Evolutionary conservation across 768 basidiomycete species (phyloP), one percentile per base, ranked within the genome.

Genomic region (Boletus patriciae): DNA sequence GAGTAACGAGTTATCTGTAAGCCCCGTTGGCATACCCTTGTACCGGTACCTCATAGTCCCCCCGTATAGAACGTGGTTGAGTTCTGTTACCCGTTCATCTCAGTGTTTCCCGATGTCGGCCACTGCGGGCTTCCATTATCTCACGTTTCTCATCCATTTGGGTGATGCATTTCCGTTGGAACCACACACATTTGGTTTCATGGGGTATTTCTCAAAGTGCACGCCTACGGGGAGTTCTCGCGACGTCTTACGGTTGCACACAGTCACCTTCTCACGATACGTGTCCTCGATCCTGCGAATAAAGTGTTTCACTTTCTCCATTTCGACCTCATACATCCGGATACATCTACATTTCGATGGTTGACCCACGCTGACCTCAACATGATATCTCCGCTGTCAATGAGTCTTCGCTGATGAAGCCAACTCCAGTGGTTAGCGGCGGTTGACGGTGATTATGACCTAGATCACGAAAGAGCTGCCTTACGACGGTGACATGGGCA

Each of bases 281-380:
- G 13, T 44, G n/a, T 18, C 5, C 31, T 47, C 43, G 42, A 46
- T 46, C 23, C 31, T 42, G 55, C n/a, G 33, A 57, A 57, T 57
- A 18, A 29, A 38, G 6, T 1, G 12, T 3, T 29, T 42, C 19
- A 18, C 18, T 2, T 29, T 42, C 19, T 29, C 18, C 29, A 38
- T 40, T 19, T 29, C 15, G 49, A 18, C 29, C 13, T 23, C 34
- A 37, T 55, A 33, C 21, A 31, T 33, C 9, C 4, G 19, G 9
- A 25, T 36, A 31, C 21, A 31, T 31, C 6, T 3, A 27, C 15
- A 25, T 27, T 11, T 29, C 1, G 36, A 54, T 54, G 37, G 19
- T 10, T 18, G 53, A 25, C 21, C 27, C 23, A 23, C 7, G 27
- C 27, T 21, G n/a, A 25, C 4, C 10, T 29, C 23, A 19, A 18